Conservation (phyloP, 768 basidiomycete genomes). For the Termitomyces sp. region DNA sequence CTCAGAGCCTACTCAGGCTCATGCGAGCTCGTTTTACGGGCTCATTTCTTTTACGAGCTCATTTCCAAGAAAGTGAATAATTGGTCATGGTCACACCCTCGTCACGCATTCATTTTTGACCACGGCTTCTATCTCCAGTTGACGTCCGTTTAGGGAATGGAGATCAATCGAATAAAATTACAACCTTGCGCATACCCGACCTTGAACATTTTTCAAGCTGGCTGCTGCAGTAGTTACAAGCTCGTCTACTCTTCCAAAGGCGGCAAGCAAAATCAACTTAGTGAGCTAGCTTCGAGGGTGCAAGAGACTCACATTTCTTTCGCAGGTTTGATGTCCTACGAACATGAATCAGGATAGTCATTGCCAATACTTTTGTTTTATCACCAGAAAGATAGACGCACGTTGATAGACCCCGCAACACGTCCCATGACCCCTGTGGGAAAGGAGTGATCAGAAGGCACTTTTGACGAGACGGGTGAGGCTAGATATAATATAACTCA, state of each 20-base stretch:
- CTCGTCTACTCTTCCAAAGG: conserved; percentile 64
- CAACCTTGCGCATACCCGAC: conserved; percentile 51
- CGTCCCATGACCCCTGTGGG: conserved; percentile 74
- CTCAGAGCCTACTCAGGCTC: no score
- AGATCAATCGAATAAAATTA: conserved; percentile 20
- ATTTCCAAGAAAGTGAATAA: no score
- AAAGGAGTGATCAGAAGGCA: conserved; percentile 1
- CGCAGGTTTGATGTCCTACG: conserved; percentile 77
- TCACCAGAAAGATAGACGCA: conserved; percentile 21
- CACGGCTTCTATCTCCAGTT: neutral
- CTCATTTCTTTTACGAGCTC: no score
- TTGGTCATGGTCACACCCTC: no score
- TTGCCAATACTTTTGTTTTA: no score
- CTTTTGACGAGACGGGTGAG: neutral
- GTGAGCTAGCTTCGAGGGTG: neutral
- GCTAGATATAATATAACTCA: conserved; percentile 23
- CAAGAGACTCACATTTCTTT: conserved; percentile 66
- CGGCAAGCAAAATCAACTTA: conserved; percentile 5
- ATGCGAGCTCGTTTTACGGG: no score
- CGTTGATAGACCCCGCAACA: conserved; percentile 68
- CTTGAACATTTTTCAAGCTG: conserved; percentile 45
- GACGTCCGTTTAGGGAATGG: neutral
- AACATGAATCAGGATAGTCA: neutral
- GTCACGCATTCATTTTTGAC: no score
- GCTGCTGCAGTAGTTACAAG: conserved; percentile 68